A percentile compares a stretch with the other conserved stretches of the same genome.
Conservation (phyloP, 352 stramenopile species). For the Hyaloperonospora arabidopsidis region DNA sequence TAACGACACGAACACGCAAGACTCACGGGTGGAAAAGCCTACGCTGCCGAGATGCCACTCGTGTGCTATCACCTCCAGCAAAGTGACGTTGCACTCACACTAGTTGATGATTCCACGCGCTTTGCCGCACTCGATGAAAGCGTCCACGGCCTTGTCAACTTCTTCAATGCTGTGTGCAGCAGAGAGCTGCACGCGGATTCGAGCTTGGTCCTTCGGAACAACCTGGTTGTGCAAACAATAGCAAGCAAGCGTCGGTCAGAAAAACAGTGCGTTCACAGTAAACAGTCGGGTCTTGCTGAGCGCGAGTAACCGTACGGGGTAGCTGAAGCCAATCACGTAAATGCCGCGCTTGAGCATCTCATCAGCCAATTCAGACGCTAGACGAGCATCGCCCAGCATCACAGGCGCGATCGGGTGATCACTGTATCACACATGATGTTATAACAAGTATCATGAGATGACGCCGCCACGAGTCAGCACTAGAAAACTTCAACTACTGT, state of each 20-base stretch:
- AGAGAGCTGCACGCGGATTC: slow-evolving; percentile 89
- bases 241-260: not conserved
- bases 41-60: no score
- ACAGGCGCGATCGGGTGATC: slow-evolving; percentile 88
- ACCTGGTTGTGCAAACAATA: slow-evolving; percentile 34
- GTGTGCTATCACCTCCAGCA: no score
- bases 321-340: slow-evolving; percentile 93
- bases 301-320: slow-evolving; percentile 57
- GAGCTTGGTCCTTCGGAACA: slow-evolving; percentile 87
- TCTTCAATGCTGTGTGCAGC: slow-evolving; percentile 89
- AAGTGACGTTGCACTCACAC: no score
- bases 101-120: slow-evolving; percentile 58
- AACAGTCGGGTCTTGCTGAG: not conserved
- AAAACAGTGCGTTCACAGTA: not conserved
- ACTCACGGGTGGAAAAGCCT: no score
- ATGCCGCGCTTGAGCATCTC: slow-evolving; percentile 90
- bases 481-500: no score
- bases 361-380: slow-evolving; percentile 85
- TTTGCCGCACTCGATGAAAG: slow-evolving; percentile 89
- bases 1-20: slow-evolving; percentile 39
- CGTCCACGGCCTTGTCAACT: slow-evolving; percentile 86
- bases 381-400: slow-evolving; percentile 88
- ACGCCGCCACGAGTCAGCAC: no score
- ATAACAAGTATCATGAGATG: no score
- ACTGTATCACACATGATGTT: slow-evolving; percentile 21